Evolutionary conservation across 306 rosid species (phyloP), one percentile per base, ranked within the genome.

Genomic region (Casuarina equisetifolia): DNA sequence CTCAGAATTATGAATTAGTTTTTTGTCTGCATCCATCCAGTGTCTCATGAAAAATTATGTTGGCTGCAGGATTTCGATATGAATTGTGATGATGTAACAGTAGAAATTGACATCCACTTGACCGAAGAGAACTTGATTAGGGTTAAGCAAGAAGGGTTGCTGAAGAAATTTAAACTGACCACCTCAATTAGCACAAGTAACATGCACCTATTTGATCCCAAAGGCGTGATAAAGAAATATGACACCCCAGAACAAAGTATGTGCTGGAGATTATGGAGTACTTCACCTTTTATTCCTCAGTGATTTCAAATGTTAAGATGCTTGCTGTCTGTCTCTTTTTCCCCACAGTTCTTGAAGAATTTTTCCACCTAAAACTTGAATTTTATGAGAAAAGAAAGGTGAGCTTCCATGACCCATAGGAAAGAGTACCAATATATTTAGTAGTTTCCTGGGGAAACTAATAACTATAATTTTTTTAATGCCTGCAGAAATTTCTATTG

Each of bases 361-460:
- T 95, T 76, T 92, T 84, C 59, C 93, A 86, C 68, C 80, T 92
- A 7, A 80, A 97, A 69, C 83, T 95, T 71, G 89, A 88, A 57
- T 95, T 77, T 77, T 95, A 92, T 74, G 97, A 87, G 78, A 86
- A 78, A 77, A 87, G 98, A 76, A 95, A 95, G 98, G 98, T 94
- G 69, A 76, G 72, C 12, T 75, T 42, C 16, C 69, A 43, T 73
- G 70, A 9, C n/a, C 55, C n/a, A 68, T 45, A 6, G 6, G 9
- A 48, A 48, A 52, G 49, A 8, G 44, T 19, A 39, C 20, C 45
- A 16, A 3, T 38, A 59, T n/a, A 10, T 80, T 76, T 46, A 8
- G 52, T 19, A 9, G 49, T 35, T 55, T 53, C n/a, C 25, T 57
- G 38, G 4, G n/a, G 54, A 64, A 78, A 74, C 76, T 84, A 42